These are phyloP conservation scores for Mucor saturninus DNA, from an alignment of 371 early-diverging fungal genomes.

Conservation along the genomic window DNA sequence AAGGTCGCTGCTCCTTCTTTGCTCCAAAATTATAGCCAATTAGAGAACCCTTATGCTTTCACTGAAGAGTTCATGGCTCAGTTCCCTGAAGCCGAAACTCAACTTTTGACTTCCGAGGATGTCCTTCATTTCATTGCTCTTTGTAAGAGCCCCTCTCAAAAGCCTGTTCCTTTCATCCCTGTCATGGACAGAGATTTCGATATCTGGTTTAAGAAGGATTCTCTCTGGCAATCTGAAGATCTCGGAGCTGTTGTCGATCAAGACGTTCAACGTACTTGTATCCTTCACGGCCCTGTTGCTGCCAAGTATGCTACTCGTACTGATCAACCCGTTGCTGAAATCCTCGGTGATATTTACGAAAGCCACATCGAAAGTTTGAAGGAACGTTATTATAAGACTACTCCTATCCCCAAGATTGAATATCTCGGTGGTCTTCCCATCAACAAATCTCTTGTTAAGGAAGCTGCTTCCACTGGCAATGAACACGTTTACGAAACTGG, in stretches of 20 bases:
- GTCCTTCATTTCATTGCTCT: slow-evolving; percentile 87
- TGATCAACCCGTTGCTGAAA: slow-evolving; percentile 90
- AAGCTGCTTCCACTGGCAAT: slow-evolving; percentile 34
- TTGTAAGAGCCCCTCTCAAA: slow-evolving; percentile 82
- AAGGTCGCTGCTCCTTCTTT: slow-evolving; percentile 57
- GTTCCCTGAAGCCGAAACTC: slow-evolving; percentile 78
- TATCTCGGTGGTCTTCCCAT: slow-evolving; percentile 77
- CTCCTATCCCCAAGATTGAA: slow-evolving; percentile 79
- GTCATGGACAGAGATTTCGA: slow-evolving; percentile 92
- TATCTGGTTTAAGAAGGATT: slow-evolving; percentile 96
- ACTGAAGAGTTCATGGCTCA: slow-evolving; percentile 78
- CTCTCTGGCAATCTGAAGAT: slow-evolving; percentile 95
- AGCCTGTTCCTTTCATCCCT: slow-evolving; percentile 94
- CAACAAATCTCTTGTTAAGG: slow-evolving; percentile 18
- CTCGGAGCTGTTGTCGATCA: slow-evolving; percentile 89
- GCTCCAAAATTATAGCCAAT: slow-evolving; percentile 74
- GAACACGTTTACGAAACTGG: slow-evolving; percentile 65
- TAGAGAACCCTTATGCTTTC: slow-evolving; percentile 72
- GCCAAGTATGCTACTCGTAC: slow-evolving; percentile 77
- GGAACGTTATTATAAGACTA: slow-evolving; percentile 75
- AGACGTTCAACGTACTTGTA: slow-evolving; percentile 92
- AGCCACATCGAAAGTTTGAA: slow-evolving; percentile 83
- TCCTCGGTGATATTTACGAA: slow-evolving; percentile 86
- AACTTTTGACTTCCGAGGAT: slow-evolving; percentile 91
- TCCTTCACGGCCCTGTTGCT: slow-evolving; percentile 95